These are phyloP conservation scores for Corchorus olitorius DNA, from an alignment of 345 rosid genomes.

Conservation along the genomic window DNA sequence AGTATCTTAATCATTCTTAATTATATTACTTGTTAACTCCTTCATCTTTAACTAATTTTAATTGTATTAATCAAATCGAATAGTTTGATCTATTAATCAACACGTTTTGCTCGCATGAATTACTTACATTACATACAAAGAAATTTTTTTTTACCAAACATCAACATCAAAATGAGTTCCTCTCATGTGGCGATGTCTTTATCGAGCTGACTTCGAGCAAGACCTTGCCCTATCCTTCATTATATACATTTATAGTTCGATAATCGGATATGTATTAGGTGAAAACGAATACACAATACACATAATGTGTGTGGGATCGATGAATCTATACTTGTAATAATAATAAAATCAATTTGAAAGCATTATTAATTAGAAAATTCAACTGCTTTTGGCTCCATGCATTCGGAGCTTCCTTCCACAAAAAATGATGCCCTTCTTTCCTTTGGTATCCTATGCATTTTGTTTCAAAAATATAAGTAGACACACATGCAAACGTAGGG, in stretches of 20 bases:
- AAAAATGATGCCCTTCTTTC: constrained; percentile 42
- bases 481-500: constrained; percentile 20
- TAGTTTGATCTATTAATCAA: too few species aligned
- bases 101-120: too few species aligned
- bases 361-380: constrained; percentile 36
- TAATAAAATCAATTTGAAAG: not conserved
- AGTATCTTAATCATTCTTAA: too few species aligned
- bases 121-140: too few species aligned
- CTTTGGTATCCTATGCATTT: constrained; percentile 47
- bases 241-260: not conserved
- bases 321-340: not conserved
- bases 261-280: not conserved
- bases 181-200: constrained; percentile 1
- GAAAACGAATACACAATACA: not conserved
- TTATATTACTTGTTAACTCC: too few species aligned
- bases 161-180: not conserved
- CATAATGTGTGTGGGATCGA: not conserved
- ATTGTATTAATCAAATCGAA: too few species aligned
- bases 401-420: constrained; percentile 41
- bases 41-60: too few species aligned
- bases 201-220: constrained; percentile 11
- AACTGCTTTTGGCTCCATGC: constrained; percentile 54
- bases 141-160: too few species aligned
- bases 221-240: not conserved
- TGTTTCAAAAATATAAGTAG: constrained; percentile 18